Percentiles rank a stretch among this genome's conserved stretches.
These are phyloP conservation scores for Planoprotostelium fungivorum DNA, from an alignment of 78 protist species.

Conservation along the genomic window DNA sequence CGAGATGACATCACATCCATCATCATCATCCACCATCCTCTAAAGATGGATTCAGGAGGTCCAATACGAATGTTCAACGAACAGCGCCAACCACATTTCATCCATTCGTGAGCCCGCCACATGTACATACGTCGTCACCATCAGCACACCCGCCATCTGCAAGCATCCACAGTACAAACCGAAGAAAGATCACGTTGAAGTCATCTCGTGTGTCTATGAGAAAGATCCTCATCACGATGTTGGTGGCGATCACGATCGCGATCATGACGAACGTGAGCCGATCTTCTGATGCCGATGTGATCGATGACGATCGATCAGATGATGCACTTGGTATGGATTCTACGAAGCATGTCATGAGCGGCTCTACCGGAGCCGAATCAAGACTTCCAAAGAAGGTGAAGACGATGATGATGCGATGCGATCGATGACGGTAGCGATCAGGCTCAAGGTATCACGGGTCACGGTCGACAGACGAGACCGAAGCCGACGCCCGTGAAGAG, in stretches of 20 bases:
- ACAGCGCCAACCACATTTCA: neutral
- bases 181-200: neutral
- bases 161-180: neutral
- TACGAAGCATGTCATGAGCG: neutral
- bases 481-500: neutral
- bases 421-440: neutral
- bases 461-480: neutral
- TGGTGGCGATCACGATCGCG: neutral
- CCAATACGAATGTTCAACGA: neutral
- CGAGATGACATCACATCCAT: too few species aligned
- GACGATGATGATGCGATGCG: neutral
- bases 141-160: neutral
- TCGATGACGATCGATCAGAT: too few species aligned
- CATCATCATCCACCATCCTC: too few species aligned
- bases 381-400: neutral
- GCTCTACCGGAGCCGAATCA: neutral
- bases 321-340: neutral
- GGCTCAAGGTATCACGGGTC: neutral
- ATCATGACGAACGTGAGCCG: neutral
- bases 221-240: neutral
- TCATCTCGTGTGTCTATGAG: neutral
- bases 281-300: neutral
- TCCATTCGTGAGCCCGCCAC: neutral
- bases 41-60: neutral
- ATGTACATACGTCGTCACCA: neutral